Evolutionary conservation across 2,329 filamentous ascomycete species (phyloP).

Genomic region (Arthrobotrys conoides): DNA sequence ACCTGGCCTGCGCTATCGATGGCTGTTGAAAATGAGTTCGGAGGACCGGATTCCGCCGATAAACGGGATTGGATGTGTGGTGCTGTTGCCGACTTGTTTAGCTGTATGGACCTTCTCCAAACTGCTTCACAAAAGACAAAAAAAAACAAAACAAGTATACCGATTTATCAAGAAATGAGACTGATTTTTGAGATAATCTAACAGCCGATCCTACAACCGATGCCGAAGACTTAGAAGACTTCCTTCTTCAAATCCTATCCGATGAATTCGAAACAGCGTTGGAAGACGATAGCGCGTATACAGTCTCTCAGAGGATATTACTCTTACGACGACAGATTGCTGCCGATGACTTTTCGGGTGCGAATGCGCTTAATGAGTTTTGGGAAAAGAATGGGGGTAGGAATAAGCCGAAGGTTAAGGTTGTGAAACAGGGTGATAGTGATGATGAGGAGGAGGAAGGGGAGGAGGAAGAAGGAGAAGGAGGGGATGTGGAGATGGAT

Average conservation of each 20-base stretch:
- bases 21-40: constrained; percentile 89
- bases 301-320: constrained; percentile 81
- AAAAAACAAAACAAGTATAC: too few species aligned
- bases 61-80: constrained; percentile 98
- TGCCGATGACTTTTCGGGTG: constrained; percentile 67
- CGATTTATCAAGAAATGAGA: too few species aligned
- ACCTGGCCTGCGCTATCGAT: constrained; percentile 90
- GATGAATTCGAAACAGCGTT: constrained; percentile 96
- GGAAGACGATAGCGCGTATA: constrained; percentile 86
- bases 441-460: constrained; percentile 68
- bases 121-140: too few species aligned
- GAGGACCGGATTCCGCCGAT: constrained; percentile 83
- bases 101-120: constrained; percentile 61
- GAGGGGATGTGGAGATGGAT: constrained; percentile 75
- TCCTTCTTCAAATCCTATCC: constrained; percentile 89
- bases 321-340: constrained; percentile 76
- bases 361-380: constrained; percentile 75
- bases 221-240: constrained; percentile 82
- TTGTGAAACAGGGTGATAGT: constrained; percentile 72
- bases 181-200: constrained; percentile 61
- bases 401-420: constrained; percentile 68
- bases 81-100: constrained; percentile 84
- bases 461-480: constrained; percentile 69
- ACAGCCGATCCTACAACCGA: constrained; percentile 75
- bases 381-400: constrained; percentile 75